A percentile compares a stretch with the other conserved stretches of the same genome.
phyloP scores from a whole-genome alignment of 148 eudicot species.

The Vaccinium vitisidaea region DNA sequence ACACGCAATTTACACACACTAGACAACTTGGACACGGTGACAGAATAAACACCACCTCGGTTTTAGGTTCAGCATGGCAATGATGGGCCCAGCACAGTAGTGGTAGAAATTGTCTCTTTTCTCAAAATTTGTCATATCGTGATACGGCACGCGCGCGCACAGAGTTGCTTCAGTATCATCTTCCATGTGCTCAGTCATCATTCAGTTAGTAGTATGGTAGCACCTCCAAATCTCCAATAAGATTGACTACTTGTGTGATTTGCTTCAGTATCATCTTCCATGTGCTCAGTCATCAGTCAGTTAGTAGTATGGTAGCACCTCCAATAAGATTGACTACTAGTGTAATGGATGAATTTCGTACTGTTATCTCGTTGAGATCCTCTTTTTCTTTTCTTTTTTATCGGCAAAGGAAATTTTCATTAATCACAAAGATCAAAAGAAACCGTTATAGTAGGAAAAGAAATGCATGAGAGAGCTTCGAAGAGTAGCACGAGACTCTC shows the following conservation, averaged over 20 bases:
- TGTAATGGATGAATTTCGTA: background rate
- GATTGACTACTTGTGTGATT: background rate
- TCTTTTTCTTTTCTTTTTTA: too few relatives aligned
- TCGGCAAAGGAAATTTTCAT: too few relatives aligned
- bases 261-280: background rate
- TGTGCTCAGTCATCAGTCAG: background rate
- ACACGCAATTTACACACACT: background rate
- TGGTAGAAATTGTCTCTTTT: background rate
- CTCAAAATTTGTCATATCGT: background rate
- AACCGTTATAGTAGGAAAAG: too few relatives aligned
- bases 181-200: background rate
- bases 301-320: background rate
- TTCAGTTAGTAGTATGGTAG: background rate
- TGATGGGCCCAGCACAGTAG: background rate
- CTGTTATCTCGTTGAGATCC: background rate
- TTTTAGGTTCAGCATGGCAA: background rate
- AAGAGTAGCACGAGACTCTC: too few relatives aligned
- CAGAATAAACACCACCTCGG: background rate
- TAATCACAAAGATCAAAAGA: too few relatives aligned
- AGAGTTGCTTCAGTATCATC: background rate
- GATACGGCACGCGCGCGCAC: background rate
- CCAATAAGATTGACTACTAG: slow-evolving; percentile 1
- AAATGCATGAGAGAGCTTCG: too few relatives aligned
- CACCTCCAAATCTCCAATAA: background rate
- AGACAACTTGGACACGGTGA: background rate